Percentiles rank a stretch among this genome's conserved stretches.
Conservation (phyloP, 202 grass and related monocot genomes). For the Eragrostis tef region DNA sequence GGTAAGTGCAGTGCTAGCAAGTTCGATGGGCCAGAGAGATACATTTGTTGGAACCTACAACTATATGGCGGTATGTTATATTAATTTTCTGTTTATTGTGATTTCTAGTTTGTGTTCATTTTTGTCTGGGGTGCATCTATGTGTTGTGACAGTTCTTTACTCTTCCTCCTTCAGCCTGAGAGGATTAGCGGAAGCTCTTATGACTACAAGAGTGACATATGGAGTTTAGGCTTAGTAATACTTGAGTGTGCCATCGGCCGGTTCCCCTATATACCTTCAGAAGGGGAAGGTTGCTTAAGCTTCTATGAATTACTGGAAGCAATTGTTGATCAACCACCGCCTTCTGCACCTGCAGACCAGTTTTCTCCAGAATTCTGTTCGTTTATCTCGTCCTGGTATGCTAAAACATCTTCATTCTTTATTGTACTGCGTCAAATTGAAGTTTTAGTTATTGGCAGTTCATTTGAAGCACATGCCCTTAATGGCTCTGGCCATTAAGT, state of each 20-base stretch:
- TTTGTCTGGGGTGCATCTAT: slow-evolving; percentile 6
- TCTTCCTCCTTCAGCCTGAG: slow-evolving; percentile 69
- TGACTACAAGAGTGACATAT: slow-evolving; percentile 97
- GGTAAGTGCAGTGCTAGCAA: slow-evolving; percentile 88
- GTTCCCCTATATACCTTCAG: slow-evolving; percentile 85
- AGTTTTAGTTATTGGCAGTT: slow-evolving; percentile 13
- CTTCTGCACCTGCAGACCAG: slow-evolving; percentile 84
- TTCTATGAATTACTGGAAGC: slow-evolving; percentile 96
- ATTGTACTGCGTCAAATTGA: background rate
- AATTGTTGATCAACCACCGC: slow-evolving; percentile 95
- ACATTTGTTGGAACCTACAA: slow-evolving; percentile 97
- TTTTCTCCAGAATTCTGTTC: slow-evolving; percentile 96
- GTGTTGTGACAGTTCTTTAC: slow-evolving; percentile 33
- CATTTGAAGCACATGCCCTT: background rate
- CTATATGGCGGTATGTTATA: slow-evolving; percentile 90
- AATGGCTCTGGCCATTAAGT: background rate
- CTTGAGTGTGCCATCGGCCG: slow-evolving; percentile 92
- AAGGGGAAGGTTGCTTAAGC: slow-evolving; percentile 79
- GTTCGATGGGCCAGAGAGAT: slow-evolving; percentile 90
- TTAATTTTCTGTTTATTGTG: slow-evolving; percentile 12
- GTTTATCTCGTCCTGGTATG: slow-evolving; percentile 87
- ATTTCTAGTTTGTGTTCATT: slow-evolving; percentile 20
- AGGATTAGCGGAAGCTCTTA: slow-evolving; percentile 92
- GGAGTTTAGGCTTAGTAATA: slow-evolving; percentile 95
- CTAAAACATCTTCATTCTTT: background rate